Evolutionary conservation across 345 rosid species (phyloP).

Genomic region (Anacardium occidentale): DNA sequence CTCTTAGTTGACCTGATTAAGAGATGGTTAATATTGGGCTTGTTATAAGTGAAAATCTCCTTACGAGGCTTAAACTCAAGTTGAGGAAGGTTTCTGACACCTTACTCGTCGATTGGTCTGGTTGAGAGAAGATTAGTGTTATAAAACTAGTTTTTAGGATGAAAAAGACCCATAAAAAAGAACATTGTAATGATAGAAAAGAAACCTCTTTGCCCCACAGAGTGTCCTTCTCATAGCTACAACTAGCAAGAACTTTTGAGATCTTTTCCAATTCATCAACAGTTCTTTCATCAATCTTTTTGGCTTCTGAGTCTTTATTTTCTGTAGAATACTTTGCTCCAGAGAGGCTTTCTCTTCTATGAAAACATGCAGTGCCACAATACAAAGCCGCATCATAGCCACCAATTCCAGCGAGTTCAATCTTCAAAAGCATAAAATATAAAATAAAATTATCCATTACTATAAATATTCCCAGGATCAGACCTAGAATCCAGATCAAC

Average conservation of each 20-base stretch:
- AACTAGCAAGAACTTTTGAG: slow-evolving; percentile 33
- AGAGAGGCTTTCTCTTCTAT: slow-evolving; percentile 33
- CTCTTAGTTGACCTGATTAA: too few species aligned
- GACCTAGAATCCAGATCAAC: too few species aligned
- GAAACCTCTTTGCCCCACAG: slow-evolving; percentile 54
- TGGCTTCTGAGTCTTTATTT: background rate
- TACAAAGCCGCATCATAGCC: slow-evolving; percentile 30
- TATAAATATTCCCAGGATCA: too few species aligned
- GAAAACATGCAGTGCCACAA: slow-evolving; percentile 43
- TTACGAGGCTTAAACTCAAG: too few species aligned
- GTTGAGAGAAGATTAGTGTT: too few species aligned
- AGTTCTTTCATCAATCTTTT: slow-evolving; percentile 16
- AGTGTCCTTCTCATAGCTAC: slow-evolving; percentile 34
- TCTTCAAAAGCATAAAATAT: slow-evolving; percentile 16
- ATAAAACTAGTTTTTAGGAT: too few species aligned
- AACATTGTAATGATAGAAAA: background rate
- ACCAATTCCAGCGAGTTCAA: slow-evolving; percentile 33
- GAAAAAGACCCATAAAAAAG: too few species aligned
- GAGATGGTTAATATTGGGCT: too few species aligned
- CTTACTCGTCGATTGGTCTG: too few species aligned
- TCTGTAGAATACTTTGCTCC: slow-evolving; percentile 27
- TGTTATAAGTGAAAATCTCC: too few species aligned
- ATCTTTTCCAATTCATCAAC: slow-evolving; percentile 30
- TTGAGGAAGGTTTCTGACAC: too few species aligned
- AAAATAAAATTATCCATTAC: background rate